Evolutionary conservation across 345 rosid species (phyloP), one percentile per base, ranked within the genome.

Genomic region (Brassica rapa): DNA sequence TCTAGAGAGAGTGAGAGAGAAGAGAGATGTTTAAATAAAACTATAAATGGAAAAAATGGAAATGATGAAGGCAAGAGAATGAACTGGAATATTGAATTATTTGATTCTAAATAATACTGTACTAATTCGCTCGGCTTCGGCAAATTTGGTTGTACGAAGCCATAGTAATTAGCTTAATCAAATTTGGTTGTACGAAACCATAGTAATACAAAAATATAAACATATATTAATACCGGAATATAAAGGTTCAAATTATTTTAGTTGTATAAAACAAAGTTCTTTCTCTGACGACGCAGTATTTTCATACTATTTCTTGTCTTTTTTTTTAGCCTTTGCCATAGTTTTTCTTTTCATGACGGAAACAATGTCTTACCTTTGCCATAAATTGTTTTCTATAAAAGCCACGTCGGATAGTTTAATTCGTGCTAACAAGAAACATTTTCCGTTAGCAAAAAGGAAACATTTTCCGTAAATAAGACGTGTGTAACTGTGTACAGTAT

Each of bases 1-100:
- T 74, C 75, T 79, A 62, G 56, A 79, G 74, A 67, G 78, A 71
- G 16, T 8, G 33, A 30, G 82, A 67, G 73, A 41, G 51, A 56
- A 60, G 66, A 39, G 41, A 63, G 55, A n/a, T 64, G 62, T 6
- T 64, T 64, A 57, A 56, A 66, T 71, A 74, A 33, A 62, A 68
- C 64, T 16, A 32, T 32, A 62, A 41, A 68, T 68, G 32, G 30
- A 66, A 57, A 32, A 61, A 37, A 67, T 66, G 33, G 46, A 66
- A 59, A 69, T 66, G 46, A 73, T 57, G 39, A 64, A 77, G 21
- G 53, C 73, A 24, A 15, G 16, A 32, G 9, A 77, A 71, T 77
- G 72, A 71, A 19, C 12, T 63, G 24, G 16, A 19, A 6, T 77
- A 55, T 71, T 71, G 4, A 56, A 21, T 53, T 62, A 10, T 12